phyloP scores from a whole-genome alignment of 495 filamentous ascomycete species.

The Penicillium waksmanii region DNA sequence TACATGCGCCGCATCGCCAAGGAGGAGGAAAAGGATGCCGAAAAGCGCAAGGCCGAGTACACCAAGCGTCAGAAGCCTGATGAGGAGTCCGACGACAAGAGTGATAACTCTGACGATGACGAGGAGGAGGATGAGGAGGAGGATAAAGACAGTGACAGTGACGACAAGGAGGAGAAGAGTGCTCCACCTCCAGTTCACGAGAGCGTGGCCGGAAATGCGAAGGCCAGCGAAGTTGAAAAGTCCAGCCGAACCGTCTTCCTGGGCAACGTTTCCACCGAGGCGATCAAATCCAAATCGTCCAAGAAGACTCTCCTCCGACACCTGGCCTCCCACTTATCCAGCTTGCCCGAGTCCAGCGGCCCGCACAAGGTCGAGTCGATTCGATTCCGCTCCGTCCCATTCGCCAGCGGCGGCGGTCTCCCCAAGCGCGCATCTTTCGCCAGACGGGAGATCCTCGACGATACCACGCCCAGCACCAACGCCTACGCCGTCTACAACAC shows the following conservation, averaged over 20 bases:
- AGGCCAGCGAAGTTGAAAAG: conserved; percentile 71
- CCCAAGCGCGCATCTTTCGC: conserved; percentile 92
- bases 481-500: conserved; percentile 90
- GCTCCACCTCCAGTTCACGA: conserved; percentile 59
- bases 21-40: conserved; percentile 55
- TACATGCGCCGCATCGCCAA: conserved; percentile 76
- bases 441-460: conserved; percentile 76
- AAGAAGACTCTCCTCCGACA: conserved; percentile 78
- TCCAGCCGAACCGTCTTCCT: conserved; percentile 90
- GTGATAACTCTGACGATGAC: conserved; percentile 19
- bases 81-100: conserved; percentile 12
- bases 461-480: conserved; percentile 90
- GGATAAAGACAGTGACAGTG: conserved; percentile 23
- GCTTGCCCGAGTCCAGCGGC: conserved; percentile 44
- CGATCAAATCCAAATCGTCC: conserved; percentile 77
- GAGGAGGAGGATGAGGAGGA: conserved; percentile 24
- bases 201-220: conserved; percentile 43
- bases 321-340: conserved; percentile 57
- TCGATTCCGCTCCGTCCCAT: conserved; percentile 91
- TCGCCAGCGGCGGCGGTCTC: conserved; percentile 65
- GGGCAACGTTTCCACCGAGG: conserved; percentile 81
- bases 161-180: conserved; percentile 35
- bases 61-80: conserved; percentile 30
- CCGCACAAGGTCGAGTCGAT: conserved; percentile 81
- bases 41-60: conserved; percentile 40